These are phyloP conservation scores for Jacaranda copaia DNA, from an alignment of 257 asterid species.

Conservation along the genomic window DNA sequence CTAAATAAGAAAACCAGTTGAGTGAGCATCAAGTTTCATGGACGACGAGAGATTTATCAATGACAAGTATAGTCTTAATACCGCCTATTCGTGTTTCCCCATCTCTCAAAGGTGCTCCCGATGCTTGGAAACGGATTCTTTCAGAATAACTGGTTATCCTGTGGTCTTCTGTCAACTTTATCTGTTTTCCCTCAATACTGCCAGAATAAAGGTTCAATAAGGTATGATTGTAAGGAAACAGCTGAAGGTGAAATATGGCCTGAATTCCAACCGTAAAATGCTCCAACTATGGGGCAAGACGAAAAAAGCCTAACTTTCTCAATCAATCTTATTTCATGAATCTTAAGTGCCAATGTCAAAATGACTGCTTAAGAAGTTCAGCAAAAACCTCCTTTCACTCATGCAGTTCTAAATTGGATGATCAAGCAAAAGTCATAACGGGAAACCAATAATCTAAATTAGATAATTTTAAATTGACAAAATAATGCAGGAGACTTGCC, in stretches of 20 bases:
- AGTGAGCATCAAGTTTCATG: conserved; percentile 20
- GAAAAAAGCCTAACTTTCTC: no score
- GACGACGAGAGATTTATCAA: conserved; percentile 5
- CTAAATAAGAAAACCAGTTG: conserved; percentile 39
- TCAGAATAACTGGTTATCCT: conserved; percentile 58
- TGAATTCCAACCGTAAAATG: not conserved
- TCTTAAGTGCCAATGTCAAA: no score
- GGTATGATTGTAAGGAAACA: not conserved
- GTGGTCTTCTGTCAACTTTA: conserved; percentile 76
- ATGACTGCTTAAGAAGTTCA: no score
- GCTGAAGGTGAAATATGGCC: not conserved
- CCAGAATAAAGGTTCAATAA: conserved; percentile 31
- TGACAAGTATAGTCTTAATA: conserved; percentile 30
- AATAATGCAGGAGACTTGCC: no score
- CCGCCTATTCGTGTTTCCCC: conserved; percentile 73
- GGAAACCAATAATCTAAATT: no score
- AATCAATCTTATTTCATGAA: no score
- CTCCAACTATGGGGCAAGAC: not conserved
- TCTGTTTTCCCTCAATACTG: conserved; percentile 68
- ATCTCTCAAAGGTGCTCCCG: conserved; percentile 64
- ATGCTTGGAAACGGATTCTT: conserved; percentile 58
- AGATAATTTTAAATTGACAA: no score
- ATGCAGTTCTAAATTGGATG: no score
- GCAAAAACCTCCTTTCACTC: no score
- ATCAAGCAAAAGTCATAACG: no score